Base-by-base conservation (phyloP, 179 eudicot species). In the Carnegiea gigantea region DNA sequence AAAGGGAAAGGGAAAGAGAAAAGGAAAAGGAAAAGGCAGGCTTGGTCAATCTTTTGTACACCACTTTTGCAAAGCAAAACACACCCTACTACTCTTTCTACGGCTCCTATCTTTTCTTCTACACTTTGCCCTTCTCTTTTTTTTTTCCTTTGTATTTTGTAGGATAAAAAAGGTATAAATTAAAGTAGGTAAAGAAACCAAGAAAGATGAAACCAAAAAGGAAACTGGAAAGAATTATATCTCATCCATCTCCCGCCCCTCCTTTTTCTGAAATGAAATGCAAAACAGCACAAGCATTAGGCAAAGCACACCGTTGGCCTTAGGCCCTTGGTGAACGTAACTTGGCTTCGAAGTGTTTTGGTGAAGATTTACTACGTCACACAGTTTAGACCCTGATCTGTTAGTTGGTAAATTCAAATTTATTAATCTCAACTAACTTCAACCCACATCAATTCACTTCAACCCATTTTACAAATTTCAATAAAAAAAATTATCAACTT, bases 21-120 rank as follows among this genome's bases (percentile, higher is more conserved):
- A 51, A 17, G 9, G 57, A 51, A 51, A 51, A 17, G 14, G 57
- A 36, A 71, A 71, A 38, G n/a, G 48, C 2, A 38, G 11, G 23
- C 24, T 33, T 38, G 75, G 75, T 71, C 75, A 38, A 71, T 33
- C 75, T 33, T 71, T 71, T 71, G 44, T 71, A 71, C 44, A 71
- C 44, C 48, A 71, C 75, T 33, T 71, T 71, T 38, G 38, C 75
- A 71, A 71, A 71, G 75, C 75, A 71, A 71, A 17, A 67, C 20
- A 67, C 20, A 11, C 72, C 72, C 30, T 23, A 7, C 30, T 62
- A 3, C 72, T 67, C 72, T 67, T 28, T 67, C 72, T 67, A 28
- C 38, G 40, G 38, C 40, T 28, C 40, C 38, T 14, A 67, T 67
- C 36, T 67, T 67, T 67, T 26, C 10, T 26, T 13, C 3, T 28